These are phyloP conservation scores for Fusarium sp. DNA, from an alignment of 2,329 filamentous ascomycete species.

Conservation along the genomic window DNA sequence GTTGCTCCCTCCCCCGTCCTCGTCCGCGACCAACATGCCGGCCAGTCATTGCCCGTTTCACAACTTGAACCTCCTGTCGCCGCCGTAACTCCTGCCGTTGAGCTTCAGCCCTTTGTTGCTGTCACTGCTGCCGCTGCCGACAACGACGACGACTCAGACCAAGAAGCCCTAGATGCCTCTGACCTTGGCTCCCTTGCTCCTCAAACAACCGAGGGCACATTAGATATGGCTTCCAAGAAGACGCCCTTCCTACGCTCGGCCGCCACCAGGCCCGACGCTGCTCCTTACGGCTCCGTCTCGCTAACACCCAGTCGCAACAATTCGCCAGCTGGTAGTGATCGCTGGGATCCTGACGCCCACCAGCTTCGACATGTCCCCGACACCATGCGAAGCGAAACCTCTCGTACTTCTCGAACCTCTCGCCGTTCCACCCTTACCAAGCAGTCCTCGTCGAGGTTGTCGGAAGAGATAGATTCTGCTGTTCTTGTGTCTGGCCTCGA, in stretches of 20 bases:
- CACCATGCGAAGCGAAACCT: slow-evolving; percentile 48
- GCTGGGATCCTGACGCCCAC: slow-evolving; percentile 47
- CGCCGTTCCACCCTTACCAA: slow-evolving; percentile 48
- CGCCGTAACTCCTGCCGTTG: slow-evolving; percentile 7
- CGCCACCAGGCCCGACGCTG: slow-evolving; percentile 46
- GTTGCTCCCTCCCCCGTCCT: slow-evolving; percentile 22
- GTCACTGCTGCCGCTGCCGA: slow-evolving; percentile 4
- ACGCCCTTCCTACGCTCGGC: slow-evolving; percentile 52
- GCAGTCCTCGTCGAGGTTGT: slow-evolving; percentile 52
- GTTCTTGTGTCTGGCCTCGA: slow-evolving; percentile 66
- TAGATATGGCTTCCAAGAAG: slow-evolving; percentile 52
- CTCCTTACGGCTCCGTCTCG: slow-evolving; percentile 55
- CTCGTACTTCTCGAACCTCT: slow-evolving; percentile 45
- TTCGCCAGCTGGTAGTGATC: slow-evolving; percentile 52
- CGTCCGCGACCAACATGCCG: slow-evolving; percentile 27
- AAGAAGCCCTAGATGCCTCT: slow-evolving; percentile 46
- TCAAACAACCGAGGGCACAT: slow-evolving; percentile 26
- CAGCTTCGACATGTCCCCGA: slow-evolving; percentile 51
- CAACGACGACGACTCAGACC: slow-evolving; percentile 8
- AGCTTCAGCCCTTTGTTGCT: slow-evolving; percentile 6
- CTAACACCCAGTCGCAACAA: slow-evolving; percentile 51
- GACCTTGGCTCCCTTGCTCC: slow-evolving; percentile 29
- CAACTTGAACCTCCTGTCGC: slow-evolving; percentile 14
- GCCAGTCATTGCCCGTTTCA: slow-evolving; percentile 13
- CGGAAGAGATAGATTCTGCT: slow-evolving; percentile 64